Evolutionary conservation across 164 flowering plant species (phyloP), one percentile per base, ranked within the genome.

Genomic region (Aristolochia californica): DNA sequence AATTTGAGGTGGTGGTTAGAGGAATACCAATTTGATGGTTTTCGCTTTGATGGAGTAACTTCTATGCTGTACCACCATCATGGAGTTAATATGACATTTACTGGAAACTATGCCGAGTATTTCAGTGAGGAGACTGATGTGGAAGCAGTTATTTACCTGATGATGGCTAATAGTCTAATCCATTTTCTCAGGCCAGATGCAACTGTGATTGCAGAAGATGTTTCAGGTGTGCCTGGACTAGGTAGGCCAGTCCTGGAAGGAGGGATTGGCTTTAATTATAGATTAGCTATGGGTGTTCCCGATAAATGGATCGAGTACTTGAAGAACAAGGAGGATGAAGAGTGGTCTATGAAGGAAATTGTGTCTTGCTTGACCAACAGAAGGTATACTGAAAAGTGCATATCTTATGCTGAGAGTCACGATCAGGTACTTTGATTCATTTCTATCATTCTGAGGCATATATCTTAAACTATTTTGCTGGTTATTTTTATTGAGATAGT

Each of bases 41-140:
- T 93, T 68, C 81, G 98, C 60, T 93, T 88, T 69, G 97, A 93
- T 78, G 98, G 98, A 43, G 81, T 93, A 9, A 93, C 98, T 56
- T 93, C 98, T 57, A 93, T 93, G 97, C 62, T 93, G 74, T 93
- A 93, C 71, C 94, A 83, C 76, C 97, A 93, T 67, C 97, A 87
- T 71, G 98, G 98, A 59, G 75, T 93, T 60, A 73, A 82, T 72
- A 78, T 83, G 87, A 63, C 70, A 45, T 93, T 88, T 69, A 75
- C 87, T 0, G 98, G 98, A 60, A 67, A 80, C 34, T 93, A 93
- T 61, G 62, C 70, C 59, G 96, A 93, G 70, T 93, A 93, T 72
- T 93, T 88, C 68, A 83, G 94, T 55, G 89, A 79, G 75, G 81
- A 79, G 50, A 88, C 96, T 20, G 94, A 93, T 76, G 87, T 85